Conservation (phyloP, 495 filamentous ascomycete genomes). For the Penicillium coprophilum region DNA sequence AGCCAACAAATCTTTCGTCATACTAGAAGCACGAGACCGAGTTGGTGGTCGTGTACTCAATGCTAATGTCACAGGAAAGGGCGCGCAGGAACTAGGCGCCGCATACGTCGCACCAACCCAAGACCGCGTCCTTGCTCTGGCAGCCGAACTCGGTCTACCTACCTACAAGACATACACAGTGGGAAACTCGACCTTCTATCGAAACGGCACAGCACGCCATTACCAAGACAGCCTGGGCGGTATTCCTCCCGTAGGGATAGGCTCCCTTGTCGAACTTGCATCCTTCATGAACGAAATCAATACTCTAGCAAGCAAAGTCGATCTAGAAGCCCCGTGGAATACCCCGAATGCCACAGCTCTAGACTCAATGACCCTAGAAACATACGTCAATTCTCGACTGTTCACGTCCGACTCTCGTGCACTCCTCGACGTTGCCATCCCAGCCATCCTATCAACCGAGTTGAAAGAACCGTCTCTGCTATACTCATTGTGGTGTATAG, state of each 20-base stretch:
- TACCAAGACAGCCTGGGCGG: constrained; percentile 9
- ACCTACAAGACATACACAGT: constrained; percentile 16
- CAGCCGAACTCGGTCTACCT: constrained; percentile 8
- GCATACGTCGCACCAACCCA: constrained; percentile 22
- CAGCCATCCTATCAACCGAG: constrained; percentile 16
- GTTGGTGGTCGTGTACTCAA: constrained; percentile 23
- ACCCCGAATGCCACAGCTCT: constrained; percentile 10
- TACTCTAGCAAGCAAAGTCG: constrained; percentile 8
- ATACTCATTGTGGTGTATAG: constrained; percentile 22
- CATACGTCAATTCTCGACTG: not conserved
- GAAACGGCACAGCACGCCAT: constrained; percentile 8
- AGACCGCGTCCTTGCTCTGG: constrained; percentile 14
- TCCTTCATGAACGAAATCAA: constrained; percentile 7
- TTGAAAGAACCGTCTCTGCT: constrained; percentile 21
- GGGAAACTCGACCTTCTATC: constrained; percentile 12
- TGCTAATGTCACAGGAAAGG: not conserved
- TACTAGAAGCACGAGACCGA: constrained; percentile 26
- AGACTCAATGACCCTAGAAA: constrained; percentile 16
- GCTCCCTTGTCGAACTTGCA: constrained; percentile 13
- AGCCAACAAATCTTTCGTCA: constrained; percentile 15
- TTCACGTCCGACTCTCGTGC: constrained; percentile 9
- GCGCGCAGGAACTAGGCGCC: constrained; percentile 15
- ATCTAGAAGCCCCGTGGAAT: constrained; percentile 18
- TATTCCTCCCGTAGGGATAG: constrained; percentile 4
- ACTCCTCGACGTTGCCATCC: constrained; percentile 5